phyloP scores from a whole-genome alignment of 495 filamentous ascomycete species.

The Penicillium fimorum region DNA sequence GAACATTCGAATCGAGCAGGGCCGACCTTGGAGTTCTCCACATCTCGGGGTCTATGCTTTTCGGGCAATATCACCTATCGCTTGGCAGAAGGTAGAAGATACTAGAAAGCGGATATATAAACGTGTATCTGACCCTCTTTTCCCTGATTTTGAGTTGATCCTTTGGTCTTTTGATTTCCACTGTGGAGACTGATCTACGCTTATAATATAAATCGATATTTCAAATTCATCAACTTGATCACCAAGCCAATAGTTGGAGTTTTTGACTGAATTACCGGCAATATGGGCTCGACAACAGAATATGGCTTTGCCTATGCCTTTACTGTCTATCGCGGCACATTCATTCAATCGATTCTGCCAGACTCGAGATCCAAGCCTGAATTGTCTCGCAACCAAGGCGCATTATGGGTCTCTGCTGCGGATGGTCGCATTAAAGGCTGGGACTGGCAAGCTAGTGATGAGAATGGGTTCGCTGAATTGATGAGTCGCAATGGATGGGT shows the following conservation, averaged over 20 bases:
- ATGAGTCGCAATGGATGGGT: conserved; percentile 44
- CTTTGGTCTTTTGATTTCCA: neutral
- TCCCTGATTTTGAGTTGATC: neutral
- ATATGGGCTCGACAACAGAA: conserved; percentile 7
- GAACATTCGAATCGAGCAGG: conserved; percentile 2
- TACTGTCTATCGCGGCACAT: conserved; percentile 43
- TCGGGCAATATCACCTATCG: neutral
- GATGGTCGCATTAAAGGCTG: conserved; percentile 56
- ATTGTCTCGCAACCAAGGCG: conserved; percentile 47
- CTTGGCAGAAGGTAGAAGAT: neutral
- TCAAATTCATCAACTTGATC: neutral
- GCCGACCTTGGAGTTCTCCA: neutral
- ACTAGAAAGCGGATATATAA: conserved; percentile 2
- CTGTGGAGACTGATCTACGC: conserved; percentile 2
- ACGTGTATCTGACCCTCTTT: neutral
- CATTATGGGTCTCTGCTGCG: conserved; percentile 59
- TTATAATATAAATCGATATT: neutral
- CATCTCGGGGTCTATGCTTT: neutral
- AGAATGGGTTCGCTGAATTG: conserved; percentile 36
- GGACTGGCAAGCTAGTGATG: conserved; percentile 30
- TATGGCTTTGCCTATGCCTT: conserved; percentile 3
- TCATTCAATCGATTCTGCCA: conserved; percentile 38
- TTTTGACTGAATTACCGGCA: neutral
- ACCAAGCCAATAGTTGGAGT: neutral
- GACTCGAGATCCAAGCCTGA: conserved; percentile 19